phyloP scores from a whole-genome alignment of 2,329 filamentous ascomycete species.

The Mycosphaerelloides madeirae region DNA sequence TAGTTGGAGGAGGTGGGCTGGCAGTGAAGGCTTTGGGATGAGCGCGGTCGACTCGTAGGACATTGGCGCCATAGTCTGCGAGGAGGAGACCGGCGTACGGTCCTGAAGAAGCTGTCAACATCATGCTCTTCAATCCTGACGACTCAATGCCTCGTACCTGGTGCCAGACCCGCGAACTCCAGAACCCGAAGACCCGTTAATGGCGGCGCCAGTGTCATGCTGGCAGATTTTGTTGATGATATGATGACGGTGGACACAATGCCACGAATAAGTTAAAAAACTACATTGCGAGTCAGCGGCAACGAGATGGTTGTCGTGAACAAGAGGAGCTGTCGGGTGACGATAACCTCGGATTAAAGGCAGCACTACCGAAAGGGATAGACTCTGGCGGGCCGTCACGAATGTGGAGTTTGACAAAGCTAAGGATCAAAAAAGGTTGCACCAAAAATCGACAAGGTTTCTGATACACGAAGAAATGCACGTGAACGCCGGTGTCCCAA shows the following conservation, averaged over 20 bases:
- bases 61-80: slow-evolving; percentile 80
- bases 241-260: not conserved
- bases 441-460: slow-evolving; percentile 4
- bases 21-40: slow-evolving; percentile 38
- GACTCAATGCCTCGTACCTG: slow-evolving; percentile 37
- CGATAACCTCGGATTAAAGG: slow-evolving; percentile 5
- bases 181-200: slow-evolving; percentile 58
- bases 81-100: slow-evolving; percentile 86
- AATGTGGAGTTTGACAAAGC: not conserved
- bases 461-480: too few species aligned
- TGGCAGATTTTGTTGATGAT: not conserved
- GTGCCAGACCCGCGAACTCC: slow-evolving; percentile 61
- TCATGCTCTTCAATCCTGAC: not conserved
- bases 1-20: slow-evolving; percentile 42
- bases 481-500: too few species aligned
- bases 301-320: not conserved
- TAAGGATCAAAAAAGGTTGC: not conserved
- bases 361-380: not conserved
- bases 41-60: slow-evolving; percentile 76
- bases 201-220: slow-evolving; percentile 37
- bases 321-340: slow-evolving; percentile 2
- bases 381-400: not conserved
- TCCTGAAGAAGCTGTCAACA: slow-evolving; percentile 46
- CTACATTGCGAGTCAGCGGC: not conserved
- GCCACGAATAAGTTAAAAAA: too few species aligned